phyloP scores from a whole-genome alignment of 2,329 filamentous ascomycete genomes.

The Colletotrichum acutatum region DNA sequence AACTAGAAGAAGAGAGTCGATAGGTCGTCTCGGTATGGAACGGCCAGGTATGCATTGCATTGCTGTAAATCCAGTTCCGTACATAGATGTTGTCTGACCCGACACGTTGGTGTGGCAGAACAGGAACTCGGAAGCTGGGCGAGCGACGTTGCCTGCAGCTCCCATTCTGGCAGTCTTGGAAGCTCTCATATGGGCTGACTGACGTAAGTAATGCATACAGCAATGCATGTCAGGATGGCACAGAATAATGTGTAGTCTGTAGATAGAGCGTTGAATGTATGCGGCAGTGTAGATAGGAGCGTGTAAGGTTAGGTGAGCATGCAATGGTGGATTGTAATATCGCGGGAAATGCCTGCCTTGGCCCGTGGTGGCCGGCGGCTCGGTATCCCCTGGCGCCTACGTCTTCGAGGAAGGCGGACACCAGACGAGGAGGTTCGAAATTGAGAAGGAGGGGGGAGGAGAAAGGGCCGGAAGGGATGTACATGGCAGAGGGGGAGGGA shows the following conservation, averaged over 20 bases:
- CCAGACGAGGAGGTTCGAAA: background rate
- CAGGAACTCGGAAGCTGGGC: background rate
- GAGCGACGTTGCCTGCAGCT: background rate
- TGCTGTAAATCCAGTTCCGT: constrained; percentile 2
- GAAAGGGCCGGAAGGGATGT: constrained; percentile 7
- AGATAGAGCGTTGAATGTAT: background rate
- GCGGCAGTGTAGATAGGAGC: constrained; percentile 20
- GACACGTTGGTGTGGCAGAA: constrained; percentile 8
- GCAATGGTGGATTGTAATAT: background rate
- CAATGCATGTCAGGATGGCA: background rate
- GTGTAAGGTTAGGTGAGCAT: constrained; percentile 5
- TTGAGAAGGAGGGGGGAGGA: background rate
- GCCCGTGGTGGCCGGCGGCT: constrained; percentile 3
- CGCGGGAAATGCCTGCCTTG: background rate
- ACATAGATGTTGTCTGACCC: constrained; percentile 7
- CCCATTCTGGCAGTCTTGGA: background rate
- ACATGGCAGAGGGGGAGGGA: background rate
- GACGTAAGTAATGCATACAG: constrained; percentile 9
- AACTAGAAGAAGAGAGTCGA: background rate
- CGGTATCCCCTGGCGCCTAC: background rate
- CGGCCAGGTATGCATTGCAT: background rate
- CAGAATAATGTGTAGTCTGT: background rate
- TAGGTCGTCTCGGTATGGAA: background rate
- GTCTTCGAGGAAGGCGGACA: background rate
- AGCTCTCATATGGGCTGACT: constrained; percentile 2